Percentiles rank a stretch among this genome's conserved stretches.
Evolutionary conservation across 2,329 filamentous ascomycete species (phyloP).

Genomic region (Colletotrichum shisoi): DNA sequence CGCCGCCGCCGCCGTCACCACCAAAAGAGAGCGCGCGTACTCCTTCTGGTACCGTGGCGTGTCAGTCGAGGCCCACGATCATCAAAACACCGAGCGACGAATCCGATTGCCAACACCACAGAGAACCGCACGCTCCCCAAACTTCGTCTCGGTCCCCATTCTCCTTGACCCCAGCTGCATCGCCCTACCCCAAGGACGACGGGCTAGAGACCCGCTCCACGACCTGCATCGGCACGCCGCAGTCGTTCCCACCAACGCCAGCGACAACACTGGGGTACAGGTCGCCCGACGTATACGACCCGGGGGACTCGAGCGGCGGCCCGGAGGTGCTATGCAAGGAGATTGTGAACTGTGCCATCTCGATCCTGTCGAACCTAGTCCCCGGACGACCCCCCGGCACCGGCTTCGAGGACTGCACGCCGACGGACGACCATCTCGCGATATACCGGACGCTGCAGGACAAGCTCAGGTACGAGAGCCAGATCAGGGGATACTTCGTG

Average conservation of each 20-base stretch:
- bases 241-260: slow-evolving; percentile 15
- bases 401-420: not conserved
- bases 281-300: not conserved
- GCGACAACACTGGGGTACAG: not conserved
- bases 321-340: slow-evolving; percentile 7
- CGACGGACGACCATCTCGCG: slow-evolving; percentile 18
- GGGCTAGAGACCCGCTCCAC: slow-evolving; percentile 5
- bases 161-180: not conserved
- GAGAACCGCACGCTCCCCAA: not conserved
- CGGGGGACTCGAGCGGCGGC: not conserved
- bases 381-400: not conserved
- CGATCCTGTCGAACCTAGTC: slow-evolving; percentile 7
- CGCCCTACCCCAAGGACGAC: not conserved
- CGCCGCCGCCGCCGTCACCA: too few relatives aligned
- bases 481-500: slow-evolving; percentile 19
- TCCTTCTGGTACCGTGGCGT: not conserved
- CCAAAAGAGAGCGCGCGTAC: not conserved
- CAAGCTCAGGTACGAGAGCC: slow-evolving; percentile 20
- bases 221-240: slow-evolving; percentile 4
- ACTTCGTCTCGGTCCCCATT: not conserved
- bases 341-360: slow-evolving; percentile 1
- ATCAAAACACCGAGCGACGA: not conserved
- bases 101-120: too few relatives aligned
- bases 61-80: not conserved
- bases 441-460: slow-evolving; percentile 20